Conservation (phyloP, 2,329 filamentous ascomycete genomes). For the Sarocladium brachiariae region DNA sequence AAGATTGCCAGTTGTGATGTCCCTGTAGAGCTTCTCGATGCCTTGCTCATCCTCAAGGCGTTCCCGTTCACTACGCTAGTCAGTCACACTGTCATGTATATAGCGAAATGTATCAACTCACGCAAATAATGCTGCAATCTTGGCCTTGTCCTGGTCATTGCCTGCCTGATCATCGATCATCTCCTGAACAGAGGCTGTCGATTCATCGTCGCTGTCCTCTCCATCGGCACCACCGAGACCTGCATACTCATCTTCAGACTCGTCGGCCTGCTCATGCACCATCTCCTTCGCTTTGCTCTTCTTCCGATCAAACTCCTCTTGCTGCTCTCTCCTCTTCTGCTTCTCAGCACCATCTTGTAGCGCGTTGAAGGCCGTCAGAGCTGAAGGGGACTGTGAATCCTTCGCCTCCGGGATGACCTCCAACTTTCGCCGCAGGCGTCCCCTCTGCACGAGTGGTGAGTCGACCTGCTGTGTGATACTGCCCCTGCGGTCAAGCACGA, state of each 20-base stretch:
- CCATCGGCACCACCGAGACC: conserved; percentile 86
- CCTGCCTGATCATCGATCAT: conserved; percentile 85
- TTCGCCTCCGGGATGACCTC: conserved; percentile 21
- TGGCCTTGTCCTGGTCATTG: conserved; percentile 70
- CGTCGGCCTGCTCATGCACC: conserved; percentile 88
- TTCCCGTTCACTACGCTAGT: conserved; percentile 59
- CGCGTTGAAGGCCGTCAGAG: conserved; percentile 53
- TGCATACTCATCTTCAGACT: conserved; percentile 97
- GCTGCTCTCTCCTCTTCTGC: conserved; percentile 43
- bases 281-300: conserved; percentile 82
- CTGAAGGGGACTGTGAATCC: conserved; percentile 26
- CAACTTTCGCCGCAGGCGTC: conserved; percentile 41
- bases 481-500: conserved; percentile 37
- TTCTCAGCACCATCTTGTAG: conserved; percentile 60
- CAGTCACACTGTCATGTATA: conserved; percentile 8
- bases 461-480: conserved; percentile 37
- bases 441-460: conserved; percentile 59
- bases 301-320: conserved; percentile 69
- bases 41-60: conserved; percentile 77
- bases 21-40: conserved; percentile 85
- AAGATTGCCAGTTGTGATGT: conserved; percentile 83
- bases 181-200: conserved; percentile 64
- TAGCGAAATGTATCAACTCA: conserved; percentile 43
- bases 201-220: conserved; percentile 72
- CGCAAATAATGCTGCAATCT: conserved; percentile 83